Base-by-base conservation (phyloP, 108 stramenopile genomes). In the Mayamaea pseudoterrestris region DNA sequence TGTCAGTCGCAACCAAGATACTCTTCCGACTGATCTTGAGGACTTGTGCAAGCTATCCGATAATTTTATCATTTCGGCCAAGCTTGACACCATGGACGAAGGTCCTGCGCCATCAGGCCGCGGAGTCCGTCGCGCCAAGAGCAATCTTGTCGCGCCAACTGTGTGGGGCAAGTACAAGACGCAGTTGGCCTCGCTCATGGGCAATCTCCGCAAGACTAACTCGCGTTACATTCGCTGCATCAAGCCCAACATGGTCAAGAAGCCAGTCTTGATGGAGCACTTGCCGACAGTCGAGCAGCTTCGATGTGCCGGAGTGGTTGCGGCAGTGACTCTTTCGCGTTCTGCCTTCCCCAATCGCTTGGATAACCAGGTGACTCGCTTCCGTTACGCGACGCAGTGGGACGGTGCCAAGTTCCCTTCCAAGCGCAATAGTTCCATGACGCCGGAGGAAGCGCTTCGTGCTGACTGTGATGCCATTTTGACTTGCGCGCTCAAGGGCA, bases 341-440 rank as follows among this genome's bases (percentile, higher is more conserved):
- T 89, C 89, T 32, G 91, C 87, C 22, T 98, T 93, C 60, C 94
- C 96, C 23, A 94, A 95, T 54, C 88, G 89, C 26, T 56, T 94
- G 34, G 80, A 74, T 27, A 83, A 83, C 43, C 63, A 90, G 22
- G 69, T 80, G 37, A 77, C 73, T 35, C 68, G 82, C 35, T 87
- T 77, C 57, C 73, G 66, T 49, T 85, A 72, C 68, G 56, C 58
- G 58, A 54, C 47, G 30, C 29, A 60, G 36, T 68, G 64, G 75
- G 66, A 64, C 51, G 44, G 44, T 22, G 45, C 57, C 22, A 43
- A 34, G 16, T 73, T 44, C 44, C 70, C 70, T 5, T 49, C 60
- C 11, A 62, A 53, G 47, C 39, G 60, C 11, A 72, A 37, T 18
- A 43, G 39, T 16, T 48, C 50, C 24, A 66, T 65, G 64, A 46